These are phyloP conservation scores for Annulohypoxylon maeteangense DNA, from an alignment of 495 filamentous ascomycete genomes.

Conservation along the genomic window DNA sequence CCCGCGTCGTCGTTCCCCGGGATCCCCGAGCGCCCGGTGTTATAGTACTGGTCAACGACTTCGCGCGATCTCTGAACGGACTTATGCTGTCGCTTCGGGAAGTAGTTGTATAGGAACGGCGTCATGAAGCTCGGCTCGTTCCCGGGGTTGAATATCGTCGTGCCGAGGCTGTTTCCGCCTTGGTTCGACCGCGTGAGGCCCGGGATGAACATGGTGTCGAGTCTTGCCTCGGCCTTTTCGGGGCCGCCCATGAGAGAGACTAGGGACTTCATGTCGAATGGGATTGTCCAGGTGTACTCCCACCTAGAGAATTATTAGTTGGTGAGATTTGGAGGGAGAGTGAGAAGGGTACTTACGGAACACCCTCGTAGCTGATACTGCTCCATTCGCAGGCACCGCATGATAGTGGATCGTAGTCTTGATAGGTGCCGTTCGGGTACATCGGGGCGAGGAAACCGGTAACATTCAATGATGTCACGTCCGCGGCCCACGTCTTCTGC, in stretches of 20 bases:
- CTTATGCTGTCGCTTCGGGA: conserved; percentile 63
- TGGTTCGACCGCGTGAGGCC: conserved; percentile 48
- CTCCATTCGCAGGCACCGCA: conserved; percentile 74
- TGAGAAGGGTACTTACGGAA: conserved; percentile 47
- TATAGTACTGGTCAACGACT: conserved; percentile 65
- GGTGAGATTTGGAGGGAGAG: neutral
- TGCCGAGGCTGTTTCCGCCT: conserved; percentile 37
- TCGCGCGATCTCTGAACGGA: conserved; percentile 65
- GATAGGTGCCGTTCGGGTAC: conserved; percentile 62
- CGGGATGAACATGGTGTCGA: conserved; percentile 69
- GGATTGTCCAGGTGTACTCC: conserved; percentile 72
- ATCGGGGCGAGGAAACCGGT: conserved; percentile 72
- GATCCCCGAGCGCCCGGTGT: conserved; percentile 59
- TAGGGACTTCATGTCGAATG: conserved; percentile 71
- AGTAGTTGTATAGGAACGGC: conserved; percentile 76
- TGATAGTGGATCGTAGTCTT: conserved; percentile 64
- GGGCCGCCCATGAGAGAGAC: conserved; percentile 68
- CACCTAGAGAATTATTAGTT: conserved; percentile 49
- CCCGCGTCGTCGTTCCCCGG: conserved; percentile 74
- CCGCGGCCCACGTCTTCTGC: conserved; percentile 73
- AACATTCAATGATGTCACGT: conserved; percentile 64
- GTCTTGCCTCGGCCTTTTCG: conserved; percentile 63
- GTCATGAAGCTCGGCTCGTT: conserved; percentile 75
- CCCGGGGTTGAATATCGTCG: conserved; percentile 66
- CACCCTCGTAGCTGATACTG: conserved; percentile 67